These are phyloP conservation scores for Lyophyllum shimeji DNA, from an alignment of 768 basidiomycete species.

Conservation along the genomic window DNA sequence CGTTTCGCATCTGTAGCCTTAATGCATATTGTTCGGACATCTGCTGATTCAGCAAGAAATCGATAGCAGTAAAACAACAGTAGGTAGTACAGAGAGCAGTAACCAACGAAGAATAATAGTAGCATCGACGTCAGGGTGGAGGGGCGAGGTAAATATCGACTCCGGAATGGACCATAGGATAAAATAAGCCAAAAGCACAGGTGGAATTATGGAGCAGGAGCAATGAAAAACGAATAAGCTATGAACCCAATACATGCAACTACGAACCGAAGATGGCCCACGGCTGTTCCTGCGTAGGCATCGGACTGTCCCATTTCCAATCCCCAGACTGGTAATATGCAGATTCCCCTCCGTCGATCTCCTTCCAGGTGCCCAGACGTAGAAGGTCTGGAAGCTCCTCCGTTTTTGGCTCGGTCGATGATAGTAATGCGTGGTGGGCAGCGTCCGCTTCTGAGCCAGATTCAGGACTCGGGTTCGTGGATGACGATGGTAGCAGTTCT, in stretches of 20 bases:
- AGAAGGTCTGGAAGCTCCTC: conserved; percentile 57
- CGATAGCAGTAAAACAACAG: conserved; percentile 67
- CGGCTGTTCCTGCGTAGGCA: conserved; percentile 63
- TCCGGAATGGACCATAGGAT: conserved; percentile 41
- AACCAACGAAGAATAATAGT: conserved; percentile 40
- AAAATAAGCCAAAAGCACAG: conserved; percentile 29
- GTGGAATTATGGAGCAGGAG: conserved; percentile 21
- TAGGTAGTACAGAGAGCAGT: conserved; percentile 54
- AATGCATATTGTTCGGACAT: background rate
- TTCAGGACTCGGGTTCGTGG: conserved; percentile 76
- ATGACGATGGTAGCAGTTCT: conserved; percentile 67
- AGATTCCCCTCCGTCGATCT: conserved; percentile 75
- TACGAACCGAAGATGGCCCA: conserved; percentile 73
- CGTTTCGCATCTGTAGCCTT: background rate
- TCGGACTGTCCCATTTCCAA: conserved; percentile 76
- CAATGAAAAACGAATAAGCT: conserved; percentile 32
- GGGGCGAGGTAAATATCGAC: conserved; percentile 32
- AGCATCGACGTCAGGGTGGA: conserved; percentile 33
- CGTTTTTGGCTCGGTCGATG: conserved; percentile 47
- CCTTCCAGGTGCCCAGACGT: conserved; percentile 60
- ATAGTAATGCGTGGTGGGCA: conserved; percentile 41
- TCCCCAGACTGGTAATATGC: conserved; percentile 59
- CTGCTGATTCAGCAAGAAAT: conserved; percentile 35
- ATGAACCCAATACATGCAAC: conserved; percentile 34
- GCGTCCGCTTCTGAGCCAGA: conserved; percentile 65